Evolutionary conservation across 345 rosid genomes (phyloP), one percentile per base, ranked within the genome.

Genomic region (Lumnitzera racemosa): DNA sequence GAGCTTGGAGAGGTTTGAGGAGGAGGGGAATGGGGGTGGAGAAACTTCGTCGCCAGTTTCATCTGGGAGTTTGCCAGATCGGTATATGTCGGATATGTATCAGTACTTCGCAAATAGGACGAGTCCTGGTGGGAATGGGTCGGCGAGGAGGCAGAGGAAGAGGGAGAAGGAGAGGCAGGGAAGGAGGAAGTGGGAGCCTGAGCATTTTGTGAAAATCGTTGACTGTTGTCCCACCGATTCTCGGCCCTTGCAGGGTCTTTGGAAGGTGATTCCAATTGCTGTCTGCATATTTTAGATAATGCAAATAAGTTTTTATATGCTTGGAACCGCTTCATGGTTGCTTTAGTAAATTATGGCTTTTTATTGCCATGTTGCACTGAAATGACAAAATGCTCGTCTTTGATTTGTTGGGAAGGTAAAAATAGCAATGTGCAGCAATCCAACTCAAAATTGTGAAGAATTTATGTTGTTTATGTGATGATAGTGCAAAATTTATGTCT

Each of bases 241-340:
- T 16, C 83, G 83, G 56, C 98, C 96, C 4, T 67, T 92, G 73
- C 96, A 92, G 74, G 98, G 96, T 17, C 71, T 89, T 36, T 89
- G 96, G 96, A 89, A 89, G 98, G 96, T 87, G 68, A 62, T 58
- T 65, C 50, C 29, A 61, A 23, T 46, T 46, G 27, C 24, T 20
- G 20, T 27, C 31, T 36, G 43, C 11, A 36, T 9, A 4, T 9
- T 36, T 36, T 36, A 36, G 43, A 1, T 9, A 7, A 36, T 36
- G 43, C 43, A 36, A 9, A 36, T 36, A 36, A 5, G 7, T 36
- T 36, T 36, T 36, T 6, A 36, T 36, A 36, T 36, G 43, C 43
- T 36, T 7, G 43, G 43, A 4, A 9, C 7, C 9, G 43, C 5
- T 36, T 36, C 9, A 36, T 36, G 10, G 43, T 36, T 36, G 43